phyloP scores from a whole-genome alignment of 768 basidiomycete genomes.

The Panaeolus papilionaceus region DNA sequence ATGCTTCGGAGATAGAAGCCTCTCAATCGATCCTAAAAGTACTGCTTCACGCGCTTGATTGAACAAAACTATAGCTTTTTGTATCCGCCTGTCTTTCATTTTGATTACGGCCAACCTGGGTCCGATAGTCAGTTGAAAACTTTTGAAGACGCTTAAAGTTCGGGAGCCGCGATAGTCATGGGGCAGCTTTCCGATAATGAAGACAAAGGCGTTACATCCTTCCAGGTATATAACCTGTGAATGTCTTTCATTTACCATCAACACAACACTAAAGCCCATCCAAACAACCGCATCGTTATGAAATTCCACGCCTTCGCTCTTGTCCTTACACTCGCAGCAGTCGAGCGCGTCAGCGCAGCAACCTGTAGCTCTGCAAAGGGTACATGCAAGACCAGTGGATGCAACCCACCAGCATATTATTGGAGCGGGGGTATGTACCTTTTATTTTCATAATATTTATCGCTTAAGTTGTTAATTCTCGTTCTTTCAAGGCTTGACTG shows the following conservation, averaged over 20 bases:
- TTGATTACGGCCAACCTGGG: neutral
- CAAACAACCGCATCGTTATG: neutral
- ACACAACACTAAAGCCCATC: neutral
- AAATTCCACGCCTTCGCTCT: conserved; percentile 2
- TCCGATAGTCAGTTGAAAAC: neutral
- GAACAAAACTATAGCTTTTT: neutral
- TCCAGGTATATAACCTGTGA: neutral
- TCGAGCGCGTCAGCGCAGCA: neutral
- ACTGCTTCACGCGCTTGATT: neutral
- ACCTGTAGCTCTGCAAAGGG: conserved; percentile 7
- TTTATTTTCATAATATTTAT: neutral
- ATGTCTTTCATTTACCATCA: neutral
- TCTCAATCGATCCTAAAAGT: neutral
- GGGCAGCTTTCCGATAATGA: too few relatives aligned
- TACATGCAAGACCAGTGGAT: neutral
- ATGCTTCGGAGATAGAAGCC: conserved; percentile 1
- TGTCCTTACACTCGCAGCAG: neutral
- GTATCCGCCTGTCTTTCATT: neutral
- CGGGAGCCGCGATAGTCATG: neutral
- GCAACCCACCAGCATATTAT: conserved; percentile 8
- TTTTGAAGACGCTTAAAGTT: neutral
- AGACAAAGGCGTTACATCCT: too few relatives aligned
- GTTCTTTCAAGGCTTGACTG: neutral
- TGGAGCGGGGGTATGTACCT: neutral
- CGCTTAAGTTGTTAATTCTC: conserved; percentile 15